phyloP scores from a whole-genome alignment of 164 flowering plant genomes.

The Cinnamomum micranthum region DNA sequence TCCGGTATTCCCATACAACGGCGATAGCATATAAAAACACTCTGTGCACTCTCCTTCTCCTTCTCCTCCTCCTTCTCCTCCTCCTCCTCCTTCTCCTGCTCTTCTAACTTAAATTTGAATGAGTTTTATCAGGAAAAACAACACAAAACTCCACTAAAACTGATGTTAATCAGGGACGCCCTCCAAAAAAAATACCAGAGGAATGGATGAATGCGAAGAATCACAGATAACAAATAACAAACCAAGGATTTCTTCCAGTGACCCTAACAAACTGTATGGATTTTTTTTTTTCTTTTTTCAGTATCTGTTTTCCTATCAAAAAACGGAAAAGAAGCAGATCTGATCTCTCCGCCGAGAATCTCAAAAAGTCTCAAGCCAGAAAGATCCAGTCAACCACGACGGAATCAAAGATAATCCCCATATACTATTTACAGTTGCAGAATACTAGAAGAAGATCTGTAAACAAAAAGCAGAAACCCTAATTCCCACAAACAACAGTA shows the following conservation, averaged over 20 bases:
- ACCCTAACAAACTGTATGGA: background rate
- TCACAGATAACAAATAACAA: background rate
- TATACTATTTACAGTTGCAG: conserved; percentile 9
- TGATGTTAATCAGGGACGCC: conserved; percentile 1
- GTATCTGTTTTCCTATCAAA: background rate
- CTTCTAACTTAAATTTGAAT: too few relatives aligned
- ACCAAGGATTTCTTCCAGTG: background rate
- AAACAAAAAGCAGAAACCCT: background rate
- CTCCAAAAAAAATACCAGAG: conserved; percentile 1
- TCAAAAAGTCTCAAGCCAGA: conserved; percentile 5
- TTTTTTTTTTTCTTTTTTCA: background rate
- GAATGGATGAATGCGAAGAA: background rate
- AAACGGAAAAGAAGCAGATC: background rate
- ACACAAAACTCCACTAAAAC: too few relatives aligned
- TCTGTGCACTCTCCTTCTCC: background rate
- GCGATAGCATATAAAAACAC: background rate
- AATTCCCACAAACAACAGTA: background rate
- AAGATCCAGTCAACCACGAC: background rate
- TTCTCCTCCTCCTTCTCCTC: background rate
- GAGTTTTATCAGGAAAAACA: too few relatives aligned
- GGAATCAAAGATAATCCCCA: background rate
- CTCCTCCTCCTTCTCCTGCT: background rate
- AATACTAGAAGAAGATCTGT: background rate
- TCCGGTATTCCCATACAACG: conserved; percentile 23
- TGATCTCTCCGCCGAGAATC: conserved; percentile 8